Conservation (phyloP, 164 flowering plant genomes). For the Piper betle region DNA sequence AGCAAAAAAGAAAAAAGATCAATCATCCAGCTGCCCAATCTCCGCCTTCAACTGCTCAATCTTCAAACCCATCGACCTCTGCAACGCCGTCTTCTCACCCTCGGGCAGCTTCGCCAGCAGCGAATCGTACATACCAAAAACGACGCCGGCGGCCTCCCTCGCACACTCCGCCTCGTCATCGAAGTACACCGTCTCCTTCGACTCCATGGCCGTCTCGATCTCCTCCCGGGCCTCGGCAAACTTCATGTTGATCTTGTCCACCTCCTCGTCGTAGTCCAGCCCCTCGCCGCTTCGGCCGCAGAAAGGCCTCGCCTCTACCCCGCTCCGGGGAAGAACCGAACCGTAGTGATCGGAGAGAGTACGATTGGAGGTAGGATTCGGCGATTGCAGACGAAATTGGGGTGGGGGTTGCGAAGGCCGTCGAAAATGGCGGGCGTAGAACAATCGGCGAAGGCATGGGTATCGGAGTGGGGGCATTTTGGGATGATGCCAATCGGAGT, state of each 20-base stretch:
- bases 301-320: conserved; percentile 11
- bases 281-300: conserved; percentile 13
- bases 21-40: conserved; percentile 65
- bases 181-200: conserved; percentile 89
- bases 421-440: conserved; percentile 16
- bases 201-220: conserved; percentile 85
- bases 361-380: conserved; percentile 5
- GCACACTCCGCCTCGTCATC: conserved; percentile 84
- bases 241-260: conserved; percentile 79
- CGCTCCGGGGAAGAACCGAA: conserved; percentile 4
- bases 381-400: conserved; percentile 9
- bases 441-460: conserved; percentile 15
- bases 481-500: not conserved
- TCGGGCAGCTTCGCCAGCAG: conserved; percentile 45
- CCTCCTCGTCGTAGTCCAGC: conserved; percentile 38
- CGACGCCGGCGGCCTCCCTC: conserved; percentile 53
- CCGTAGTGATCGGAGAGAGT: conserved; percentile 1
- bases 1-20: conserved; percentile 18
- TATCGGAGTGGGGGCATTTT: conserved; percentile 23
- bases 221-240: conserved; percentile 96
- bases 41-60: conserved; percentile 94
- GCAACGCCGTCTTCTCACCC: conserved; percentile 40
- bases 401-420: conserved; percentile 19
- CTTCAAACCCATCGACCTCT: conserved; percentile 89
- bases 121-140: conserved; percentile 48